Base-by-base conservation (phyloP, 2,329 filamentous ascomycete species). In the Sporothrix mexicana region DNA sequence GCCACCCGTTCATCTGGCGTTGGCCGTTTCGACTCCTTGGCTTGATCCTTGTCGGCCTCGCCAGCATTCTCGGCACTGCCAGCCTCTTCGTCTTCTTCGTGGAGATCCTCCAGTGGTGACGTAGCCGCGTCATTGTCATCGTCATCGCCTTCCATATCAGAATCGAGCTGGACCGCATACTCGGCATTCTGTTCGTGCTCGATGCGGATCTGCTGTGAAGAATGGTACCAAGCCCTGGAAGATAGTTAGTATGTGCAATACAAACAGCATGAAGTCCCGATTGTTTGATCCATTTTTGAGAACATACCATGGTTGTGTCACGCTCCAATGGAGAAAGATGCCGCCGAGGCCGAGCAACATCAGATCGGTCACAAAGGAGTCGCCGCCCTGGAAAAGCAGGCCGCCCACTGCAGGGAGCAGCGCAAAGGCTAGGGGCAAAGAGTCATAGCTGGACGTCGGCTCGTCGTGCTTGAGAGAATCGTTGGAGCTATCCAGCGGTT, bases 321-420 rank as follows among this genome's bases (percentile, higher is more conserved):
- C 92, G 67, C 93, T 95, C 93, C 94, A 98, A 80, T 97, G 95
- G 74, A 98, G 84, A 78, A 98, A 97, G 61, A 98, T 87, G 4
- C 92, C 93, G 1, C 93, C 93, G 74, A 98, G 82, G 2, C 88
- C 90, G 45, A 98, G 83, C 47, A 98, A 85, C 77, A 96, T 91
- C 41, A 97, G 82, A 81, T 98, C 95, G 0, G 94, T 97, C 71
- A 95, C 89, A 74, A 98, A 87, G 0, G 91, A 88, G 77, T 91
- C 92, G 13, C 95, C 95, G 82, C 97, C 93, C 74, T 92, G 88
- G 80, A 97, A 97, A 72, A 98, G 84, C 67, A 97, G 82, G 0
- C 95, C 95, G 0, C 90, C 93, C n/a, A 97, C 79, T 0, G 95
- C 94, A 2, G 95, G 95, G 15, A 98, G 83, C 66, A 98, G 86